Evolutionary conservation across 805 yeast species (phyloP), one percentile per base, ranked within the genome.

Genomic region (Kregervanrija fluxuum): DNA sequence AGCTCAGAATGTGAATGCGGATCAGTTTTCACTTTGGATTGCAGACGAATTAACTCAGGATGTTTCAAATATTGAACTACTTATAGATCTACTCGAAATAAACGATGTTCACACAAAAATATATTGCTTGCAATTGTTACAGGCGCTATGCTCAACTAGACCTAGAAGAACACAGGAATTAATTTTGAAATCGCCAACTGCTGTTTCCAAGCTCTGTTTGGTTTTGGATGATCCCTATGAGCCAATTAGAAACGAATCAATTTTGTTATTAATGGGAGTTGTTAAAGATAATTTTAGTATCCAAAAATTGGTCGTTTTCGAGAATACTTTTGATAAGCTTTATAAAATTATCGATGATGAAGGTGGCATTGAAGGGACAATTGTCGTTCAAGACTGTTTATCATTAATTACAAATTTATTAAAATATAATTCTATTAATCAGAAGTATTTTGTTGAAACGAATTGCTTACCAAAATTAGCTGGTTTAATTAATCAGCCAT

Each of bases 291-390:
- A 88, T 54, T 78, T 81, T 47, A 91, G 87, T 60, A 80, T 91
- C 31, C 99, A 93, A 60, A 90, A 89, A 56, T 67, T 93, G 14
- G 95, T 95, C 9, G 99, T 95, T 0, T 93, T 93, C 59, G 97
- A 93, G 60, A 90, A 87, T 53, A 83, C 95, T 0, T 90, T 93
- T 57, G 96, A 88, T 49, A 78, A 73, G 48, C 64, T 89, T 11
- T 90, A 91, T 55, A 71, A 69, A n/a, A 83, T 93, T 11, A 80
- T 91, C 17, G 80, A 78, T 12, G 85, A 80, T 50, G 97, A 90
- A 62, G 96, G 96, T 31, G 95, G 95, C 3, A 73, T 88, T 12
- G 74, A 89, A 43, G 97, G 95, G 9, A 87, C 93, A 14, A 73
- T 88, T 32, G 79, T 88, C n/a, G 95, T 90, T 8, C 93, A 86